Evolutionary conservation across 805 yeast species (phyloP).

Genomic region (Starmerella vaccinii): DNA sequence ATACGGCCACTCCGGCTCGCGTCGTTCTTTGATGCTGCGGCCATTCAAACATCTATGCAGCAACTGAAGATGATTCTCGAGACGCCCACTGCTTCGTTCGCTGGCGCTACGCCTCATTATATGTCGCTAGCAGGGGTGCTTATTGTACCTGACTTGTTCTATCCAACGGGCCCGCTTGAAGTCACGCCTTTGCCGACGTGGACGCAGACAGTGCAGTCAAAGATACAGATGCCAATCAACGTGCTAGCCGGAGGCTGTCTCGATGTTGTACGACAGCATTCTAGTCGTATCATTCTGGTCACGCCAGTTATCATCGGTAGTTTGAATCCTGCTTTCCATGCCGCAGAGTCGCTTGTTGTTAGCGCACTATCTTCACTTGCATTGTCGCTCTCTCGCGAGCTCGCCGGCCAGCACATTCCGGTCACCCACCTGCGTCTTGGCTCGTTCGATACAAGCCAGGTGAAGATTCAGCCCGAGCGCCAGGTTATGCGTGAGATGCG

Average conservation of each 20-base stretch:
- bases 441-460: constrained; percentile 34
- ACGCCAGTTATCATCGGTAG: constrained; percentile 49
- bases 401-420: constrained; percentile 36
- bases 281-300: constrained; percentile 40
- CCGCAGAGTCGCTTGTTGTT: constrained; percentile 49
- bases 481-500: constrained; percentile 30
- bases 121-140: constrained; percentile 55
- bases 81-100: constrained; percentile 48
- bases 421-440: constrained; percentile 41
- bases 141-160: constrained; percentile 58
- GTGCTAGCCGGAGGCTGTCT: constrained; percentile 48
- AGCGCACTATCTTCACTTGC: constrained; percentile 36
- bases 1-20: constrained; percentile 52
- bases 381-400: constrained; percentile 35
- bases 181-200: constrained; percentile 43
- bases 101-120: constrained; percentile 46
- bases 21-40: constrained; percentile 39
- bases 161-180: constrained; percentile 60
- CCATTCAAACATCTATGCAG: constrained; percentile 40
- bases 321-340: constrained; percentile 50
- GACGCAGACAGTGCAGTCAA: constrained; percentile 39
- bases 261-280: constrained; percentile 42
- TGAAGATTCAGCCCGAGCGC: constrained; percentile 16
- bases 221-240: constrained; percentile 41
- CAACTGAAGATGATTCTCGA: constrained; percentile 42